Base-by-base conservation (phyloP, 148 eudicot genomes). In the Rhododendron ovatum region DNA sequence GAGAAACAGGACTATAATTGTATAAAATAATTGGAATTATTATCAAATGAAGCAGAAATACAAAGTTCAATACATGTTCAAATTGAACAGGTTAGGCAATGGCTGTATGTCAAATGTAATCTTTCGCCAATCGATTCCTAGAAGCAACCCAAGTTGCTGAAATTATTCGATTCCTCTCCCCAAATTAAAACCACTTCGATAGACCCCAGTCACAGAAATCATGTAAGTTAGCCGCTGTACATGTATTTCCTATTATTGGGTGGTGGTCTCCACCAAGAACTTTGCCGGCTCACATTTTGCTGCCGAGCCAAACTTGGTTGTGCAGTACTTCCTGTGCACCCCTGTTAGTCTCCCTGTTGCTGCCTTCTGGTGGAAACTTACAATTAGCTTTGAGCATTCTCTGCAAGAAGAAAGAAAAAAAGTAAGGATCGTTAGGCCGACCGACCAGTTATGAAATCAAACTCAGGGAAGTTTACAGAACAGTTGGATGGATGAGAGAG, bases 331-430 rank as follows among this genome's bases (percentile, higher is more conserved):
- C 82, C 94, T 90, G 86, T 95, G 90, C 47, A 94, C 98, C 37
- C 98, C 98, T 2, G 95, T 96, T 22, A 96, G 91, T 85, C 91
- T 96, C 71, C 99, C 99, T 28, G 91, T 87, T 59, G 89, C 93
- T 43, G 99, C 99, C 61, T 92, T 95, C 71, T 94, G 90, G 76
- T 95, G 99, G 88, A 84, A 94, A 2, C 82, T 83, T 7, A 94
- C 96, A 61, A 96, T 93, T 81, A 90, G 14, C 84, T 87, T 92
- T n/a, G 99, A 89, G 86, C 98, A 96, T 88, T 95, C 99, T 79
- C 99, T 96, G 89, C 71, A 74, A 83, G 18, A 75, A 81, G 82
- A 11, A 15, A 85, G 55, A 83, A 84, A 6, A 18, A n/a, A 85
- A 77, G 35, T 48, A 2, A 30, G 24, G 28, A 26, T 26, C 39